Conservation (phyloP, 768 basidiomycete genomes). For the Amanita pseudoporphyria region DNA sequence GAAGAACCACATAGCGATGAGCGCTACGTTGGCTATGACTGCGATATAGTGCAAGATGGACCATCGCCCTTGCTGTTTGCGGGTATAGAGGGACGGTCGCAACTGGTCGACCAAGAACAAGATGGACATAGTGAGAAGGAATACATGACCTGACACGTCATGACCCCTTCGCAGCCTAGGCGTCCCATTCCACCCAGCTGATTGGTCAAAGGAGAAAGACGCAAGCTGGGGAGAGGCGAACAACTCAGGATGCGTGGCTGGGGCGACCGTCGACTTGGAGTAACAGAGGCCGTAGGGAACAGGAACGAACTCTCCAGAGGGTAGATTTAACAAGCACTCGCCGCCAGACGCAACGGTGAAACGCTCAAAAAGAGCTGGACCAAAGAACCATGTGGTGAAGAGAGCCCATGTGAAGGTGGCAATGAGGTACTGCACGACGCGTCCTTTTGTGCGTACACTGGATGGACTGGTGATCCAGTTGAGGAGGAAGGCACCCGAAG, state of each 20-base stretch:
- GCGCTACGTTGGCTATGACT: slow-evolving; percentile 30
- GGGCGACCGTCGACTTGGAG: slow-evolving; percentile 39
- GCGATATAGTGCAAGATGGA: slow-evolving; percentile 37
- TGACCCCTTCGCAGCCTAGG: slow-evolving; percentile 75
- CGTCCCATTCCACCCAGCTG: slow-evolving; percentile 30
- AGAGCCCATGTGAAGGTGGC: slow-evolving; percentile 62
- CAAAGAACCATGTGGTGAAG: slow-evolving; percentile 86
- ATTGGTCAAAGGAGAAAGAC: slow-evolving; percentile 10
- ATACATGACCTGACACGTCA: slow-evolving; percentile 91
- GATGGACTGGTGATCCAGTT: slow-evolving; percentile 50
- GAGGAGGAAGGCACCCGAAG: slow-evolving; percentile 53
- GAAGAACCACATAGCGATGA: slow-evolving; percentile 61
- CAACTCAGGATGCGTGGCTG: slow-evolving; percentile 50
- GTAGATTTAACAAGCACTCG: slow-evolving; percentile 61
- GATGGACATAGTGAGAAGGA: slow-evolving; percentile 72
- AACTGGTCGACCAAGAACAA: slow-evolving; percentile 78
- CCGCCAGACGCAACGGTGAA: slow-evolving; percentile 60
- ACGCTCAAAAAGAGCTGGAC: slow-evolving; percentile 66
- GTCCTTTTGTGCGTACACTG: slow-evolving; percentile 26
- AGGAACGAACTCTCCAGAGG: slow-evolving; percentile 39
- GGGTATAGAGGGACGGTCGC: slow-evolving; percentile 36
- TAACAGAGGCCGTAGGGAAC: slow-evolving; percentile 57
- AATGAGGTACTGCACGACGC: slow-evolving; percentile 43
- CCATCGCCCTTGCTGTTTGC: slow-evolving; percentile 21
- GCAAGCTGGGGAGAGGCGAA: slow-evolving; percentile 34